Evolutionary conservation across 257 asterid species (phyloP).

Genomic region (Gynochthodes officinalis): DNA sequence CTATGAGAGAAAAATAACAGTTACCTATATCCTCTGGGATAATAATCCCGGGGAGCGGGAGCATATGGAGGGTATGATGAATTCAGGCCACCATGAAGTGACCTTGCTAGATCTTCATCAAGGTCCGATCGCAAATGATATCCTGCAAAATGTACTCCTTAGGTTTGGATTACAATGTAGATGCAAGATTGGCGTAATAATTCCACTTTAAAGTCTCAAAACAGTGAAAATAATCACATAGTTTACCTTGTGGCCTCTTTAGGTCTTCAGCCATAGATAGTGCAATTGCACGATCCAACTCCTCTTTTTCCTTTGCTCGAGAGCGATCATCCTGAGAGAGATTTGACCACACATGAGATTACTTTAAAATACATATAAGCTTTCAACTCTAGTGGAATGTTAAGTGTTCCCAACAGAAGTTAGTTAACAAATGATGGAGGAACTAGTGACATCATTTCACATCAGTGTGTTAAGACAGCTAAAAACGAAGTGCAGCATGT

Average conservation of each 20-base stretch:
- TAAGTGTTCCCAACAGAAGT: neutral
- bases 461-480: neutral
- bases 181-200: neutral
- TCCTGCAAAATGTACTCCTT: slow-evolving; percentile 39
- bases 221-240: neutral
- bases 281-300: slow-evolving; percentile 81
- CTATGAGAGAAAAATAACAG: neutral
- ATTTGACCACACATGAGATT: slow-evolving; percentile 1
- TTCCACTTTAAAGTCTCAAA: neutral
- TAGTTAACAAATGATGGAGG: neutral
- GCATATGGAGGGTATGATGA: slow-evolving; percentile 51
- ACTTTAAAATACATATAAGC: neutral
- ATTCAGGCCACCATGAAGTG: slow-evolving; percentile 46
- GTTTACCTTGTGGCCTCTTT: slow-evolving; percentile 58
- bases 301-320: slow-evolving; percentile 65
- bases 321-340: slow-evolving; percentile 70
- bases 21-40: slow-evolving; percentile 60
- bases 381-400: neutral
- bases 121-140: slow-evolving; percentile 46
- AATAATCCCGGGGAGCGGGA: slow-evolving; percentile 56
- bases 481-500: neutral
- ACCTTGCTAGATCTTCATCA: slow-evolving; percentile 52
- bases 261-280: slow-evolving; percentile 74
- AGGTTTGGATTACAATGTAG: slow-evolving; percentile 2
- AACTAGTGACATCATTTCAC: neutral